Conservation (phyloP, 768 basidiomycete genomes). For the Leccinum fibrillosum region DNA sequence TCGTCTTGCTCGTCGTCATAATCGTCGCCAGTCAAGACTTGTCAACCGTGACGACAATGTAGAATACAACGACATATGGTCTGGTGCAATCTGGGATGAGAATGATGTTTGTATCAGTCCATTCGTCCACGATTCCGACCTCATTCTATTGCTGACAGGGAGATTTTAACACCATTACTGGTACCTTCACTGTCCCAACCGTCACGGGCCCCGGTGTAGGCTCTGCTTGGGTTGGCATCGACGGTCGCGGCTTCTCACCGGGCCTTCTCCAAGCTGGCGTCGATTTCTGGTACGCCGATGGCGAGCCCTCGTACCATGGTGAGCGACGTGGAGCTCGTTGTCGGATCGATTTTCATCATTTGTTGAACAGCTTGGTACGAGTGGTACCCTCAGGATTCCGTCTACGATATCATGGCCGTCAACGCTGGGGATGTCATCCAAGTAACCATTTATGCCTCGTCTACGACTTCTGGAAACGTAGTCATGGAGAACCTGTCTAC, state of each 20-base stretch:
- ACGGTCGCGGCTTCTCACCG: slow-evolving; percentile 5
- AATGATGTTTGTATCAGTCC: slow-evolving; percentile 5
- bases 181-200: slow-evolving; percentile 8
- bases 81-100: slow-evolving; percentile 16
- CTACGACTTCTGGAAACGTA: slow-evolving; percentile 17
- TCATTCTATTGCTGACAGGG: slow-evolving; percentile 4
- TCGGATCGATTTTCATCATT: not conserved
- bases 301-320: slow-evolving; percentile 4
- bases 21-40: slow-evolving; percentile 11
- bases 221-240: slow-evolving; percentile 17
- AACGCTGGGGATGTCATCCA: slow-evolving; percentile 15
- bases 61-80: slow-evolving; percentile 18
- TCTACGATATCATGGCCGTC: slow-evolving; percentile 9
- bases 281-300: not conserved
- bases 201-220: not conserved
- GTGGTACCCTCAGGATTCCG: slow-evolving; percentile 20
- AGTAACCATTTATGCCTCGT: slow-evolving; percentile 14
- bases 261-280: slow-evolving; percentile 16
- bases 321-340: not conserved
- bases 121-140: not conserved
- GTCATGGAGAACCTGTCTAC: slow-evolving; percentile 21
- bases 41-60: slow-evolving; percentile 1
- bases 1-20: slow-evolving; percentile 15
- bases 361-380: slow-evolving; percentile 21
- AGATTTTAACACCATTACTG: slow-evolving; percentile 10